Evolutionary conservation across 176 grass and related monocot species (phyloP), one percentile per base, ranked within the genome.

Genomic region (Pontederia paniculata): DNA sequence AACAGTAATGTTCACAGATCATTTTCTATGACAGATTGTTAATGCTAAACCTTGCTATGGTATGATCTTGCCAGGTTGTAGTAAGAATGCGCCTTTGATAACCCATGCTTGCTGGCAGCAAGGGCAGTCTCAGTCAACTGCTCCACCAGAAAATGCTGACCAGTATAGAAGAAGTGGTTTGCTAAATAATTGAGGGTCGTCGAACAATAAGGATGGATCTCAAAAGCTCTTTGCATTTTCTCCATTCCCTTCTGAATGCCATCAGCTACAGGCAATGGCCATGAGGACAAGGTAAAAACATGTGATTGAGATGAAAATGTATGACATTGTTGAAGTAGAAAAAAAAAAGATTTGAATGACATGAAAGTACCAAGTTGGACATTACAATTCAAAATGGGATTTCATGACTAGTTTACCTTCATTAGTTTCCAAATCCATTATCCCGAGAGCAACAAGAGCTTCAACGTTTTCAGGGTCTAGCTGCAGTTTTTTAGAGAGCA

Each of bases 391-490:
- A 9, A 15, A 23, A 8, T 63, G 17, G 42, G 47, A 43, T 52
- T 37, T 37, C 28, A 62, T 23, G 51, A 76, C 21, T 50, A 52
- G 54, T 72, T 67, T 50, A 94, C 89, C 89, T 83, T 96, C 85
- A 86, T 89, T 96, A 74, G 85, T 86, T 89, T 96, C 85, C 74
- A 96, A 78, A 65, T 96, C 90, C 85, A 96, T 83, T 52, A 89
- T 74, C 72, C 79, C 90, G 54, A 96, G 65, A 76, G 90, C 90
- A 55, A 89, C 85, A 67, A 86, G 49, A 78, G 90, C 85, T 71
- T 96, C 90, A 46, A 89, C 72, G 73, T 89, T 96, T 79, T 89
- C 79, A 70, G 85, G 82, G 28, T 96, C 90, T 76, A 96, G 62
- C 90, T 96, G 74, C 57, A 52, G 47, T 65, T 65, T 77, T n/a